phyloP scores from a whole-genome alignment of 129 eudicot genomes.

The Chrysanthemum lavandulifolium region DNA sequence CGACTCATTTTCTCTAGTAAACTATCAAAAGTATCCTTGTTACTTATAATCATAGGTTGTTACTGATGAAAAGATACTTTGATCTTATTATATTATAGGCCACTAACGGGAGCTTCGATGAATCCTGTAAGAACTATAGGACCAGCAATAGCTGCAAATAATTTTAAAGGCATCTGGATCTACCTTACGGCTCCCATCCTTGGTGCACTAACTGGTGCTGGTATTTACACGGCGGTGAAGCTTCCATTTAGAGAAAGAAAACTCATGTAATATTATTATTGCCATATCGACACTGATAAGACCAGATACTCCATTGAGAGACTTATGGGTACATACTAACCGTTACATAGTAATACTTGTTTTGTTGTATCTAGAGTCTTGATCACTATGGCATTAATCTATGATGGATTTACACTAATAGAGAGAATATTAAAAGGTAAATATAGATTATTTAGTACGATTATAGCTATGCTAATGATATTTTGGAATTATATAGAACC shows the following conservation, averaged over 20 bases:
- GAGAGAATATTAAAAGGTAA: no score
- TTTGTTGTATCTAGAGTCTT: conserved; percentile 27
- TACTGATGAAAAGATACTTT: not conserved
- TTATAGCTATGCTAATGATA: no score
- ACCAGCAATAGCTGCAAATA: conserved; percentile 89
- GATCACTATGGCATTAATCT: conserved; percentile 7
- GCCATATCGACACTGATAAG: conserved; percentile 14
- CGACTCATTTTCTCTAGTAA: not conserved
- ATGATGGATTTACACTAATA: conserved; percentile 5
- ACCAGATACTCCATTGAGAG: conserved; percentile 5
- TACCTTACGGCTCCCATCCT: conserved; percentile 90
- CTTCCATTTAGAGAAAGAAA: conserved; percentile 43
- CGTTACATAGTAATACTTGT: conserved; percentile 12
- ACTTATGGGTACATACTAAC: conserved; percentile 16
- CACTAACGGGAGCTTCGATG: conserved; percentile 85
- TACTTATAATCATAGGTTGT: not conserved
- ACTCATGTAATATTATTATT: not conserved
- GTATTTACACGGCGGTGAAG: conserved; percentile 72
- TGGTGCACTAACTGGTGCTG: conserved; percentile 91
- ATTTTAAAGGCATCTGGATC: conserved; percentile 84
- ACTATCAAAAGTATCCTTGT: not conserved
- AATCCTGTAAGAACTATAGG: conserved; percentile 90
- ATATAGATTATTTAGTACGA: no score
- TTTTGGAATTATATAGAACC: no score
- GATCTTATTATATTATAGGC: conserved; percentile 32